phyloP scores from a whole-genome alignment of 768 basidiomycete genomes.

The Auriscalpium vulgare region DNA sequence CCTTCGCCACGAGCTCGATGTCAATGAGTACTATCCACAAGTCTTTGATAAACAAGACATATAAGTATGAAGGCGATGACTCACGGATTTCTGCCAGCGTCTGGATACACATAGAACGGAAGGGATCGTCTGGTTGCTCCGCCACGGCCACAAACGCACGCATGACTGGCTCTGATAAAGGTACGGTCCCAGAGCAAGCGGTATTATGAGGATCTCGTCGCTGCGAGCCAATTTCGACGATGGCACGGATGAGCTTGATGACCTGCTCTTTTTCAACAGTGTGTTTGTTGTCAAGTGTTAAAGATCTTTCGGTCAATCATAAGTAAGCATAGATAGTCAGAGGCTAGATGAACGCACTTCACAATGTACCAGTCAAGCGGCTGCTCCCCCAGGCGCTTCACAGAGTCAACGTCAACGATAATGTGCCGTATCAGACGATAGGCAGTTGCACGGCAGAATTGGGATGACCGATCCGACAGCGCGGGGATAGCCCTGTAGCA shows the following conservation, averaged over 20 bases:
- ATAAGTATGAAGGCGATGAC: conserved; percentile 20
- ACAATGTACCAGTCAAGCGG: conserved; percentile 87
- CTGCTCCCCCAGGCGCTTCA: conserved; percentile 51
- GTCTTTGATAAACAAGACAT: conserved; percentile 1
- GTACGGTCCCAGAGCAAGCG: conserved; percentile 37
- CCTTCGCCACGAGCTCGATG: conserved; percentile 68
- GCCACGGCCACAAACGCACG: conserved; percentile 89
- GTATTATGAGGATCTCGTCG: conserved; percentile 37
- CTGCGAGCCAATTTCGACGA: conserved; percentile 70
- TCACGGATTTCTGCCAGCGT: conserved; percentile 85
- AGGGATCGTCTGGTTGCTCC: conserved; percentile 87
- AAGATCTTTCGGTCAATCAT: conserved; percentile 43
- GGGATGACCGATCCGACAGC: conserved; percentile 66
- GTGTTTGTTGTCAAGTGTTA: conserved; percentile 79
- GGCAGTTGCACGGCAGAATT: conserved; percentile 68
- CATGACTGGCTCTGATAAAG: conserved; percentile 69
- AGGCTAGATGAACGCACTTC: conserved; percentile 43
- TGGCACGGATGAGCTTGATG: conserved; percentile 78
- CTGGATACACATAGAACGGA: conserved; percentile 73
- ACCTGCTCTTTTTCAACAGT: conserved; percentile 87
- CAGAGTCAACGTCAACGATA: conserved; percentile 65
- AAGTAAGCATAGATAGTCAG: background rate
- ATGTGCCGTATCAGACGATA: conserved; percentile 80
- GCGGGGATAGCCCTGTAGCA: conserved; percentile 63
- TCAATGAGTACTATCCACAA: conserved; percentile 70